phyloP scores from a whole-genome alignment of 495 filamentous ascomycete genomes.

The Xanthoparmelia taractica region DNA sequence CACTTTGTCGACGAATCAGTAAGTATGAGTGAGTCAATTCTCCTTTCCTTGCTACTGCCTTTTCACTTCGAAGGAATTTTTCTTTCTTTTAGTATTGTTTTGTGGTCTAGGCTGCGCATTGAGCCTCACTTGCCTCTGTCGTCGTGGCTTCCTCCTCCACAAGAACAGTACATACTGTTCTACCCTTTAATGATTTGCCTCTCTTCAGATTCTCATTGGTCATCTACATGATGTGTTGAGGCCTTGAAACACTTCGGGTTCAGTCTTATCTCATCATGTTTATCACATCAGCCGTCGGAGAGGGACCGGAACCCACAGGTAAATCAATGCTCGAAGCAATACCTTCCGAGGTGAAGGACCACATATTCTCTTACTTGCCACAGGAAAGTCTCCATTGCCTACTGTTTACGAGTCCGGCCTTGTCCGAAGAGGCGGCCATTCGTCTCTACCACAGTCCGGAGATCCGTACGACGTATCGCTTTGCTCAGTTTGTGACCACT shows the following conservation, averaged over 20 bases:
- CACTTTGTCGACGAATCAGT: background rate
- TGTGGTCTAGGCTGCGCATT: background rate
- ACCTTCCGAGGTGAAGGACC: conserved; percentile 29
- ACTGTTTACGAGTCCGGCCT: conserved; percentile 25
- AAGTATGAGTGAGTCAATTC: background rate
- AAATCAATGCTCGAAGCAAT: conserved; percentile 27
- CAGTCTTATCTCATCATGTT: background rate
- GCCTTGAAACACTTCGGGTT: background rate
- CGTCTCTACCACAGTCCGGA: conserved; percentile 28
- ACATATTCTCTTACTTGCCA: conserved; percentile 17
- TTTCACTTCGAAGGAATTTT: no score
- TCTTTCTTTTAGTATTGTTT: background rate
- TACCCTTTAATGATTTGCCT: background rate
- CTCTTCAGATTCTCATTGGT: background rate
- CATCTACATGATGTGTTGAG: background rate
- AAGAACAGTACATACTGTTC: background rate
- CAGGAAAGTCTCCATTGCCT: conserved; percentile 28
- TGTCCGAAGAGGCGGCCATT: conserved; percentile 26
- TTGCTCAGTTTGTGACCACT: conserved; percentile 35
- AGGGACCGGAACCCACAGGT: conserved; percentile 17
- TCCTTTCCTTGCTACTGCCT: background rate
- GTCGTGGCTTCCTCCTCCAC: background rate
- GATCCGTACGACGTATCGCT: conserved; percentile 34
- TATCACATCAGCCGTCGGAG: background rate
- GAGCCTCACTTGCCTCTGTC: background rate